phyloP scores from a whole-genome alignment of 176 grass and related monocot genomes.

The Panicum miliaceum region DNA sequence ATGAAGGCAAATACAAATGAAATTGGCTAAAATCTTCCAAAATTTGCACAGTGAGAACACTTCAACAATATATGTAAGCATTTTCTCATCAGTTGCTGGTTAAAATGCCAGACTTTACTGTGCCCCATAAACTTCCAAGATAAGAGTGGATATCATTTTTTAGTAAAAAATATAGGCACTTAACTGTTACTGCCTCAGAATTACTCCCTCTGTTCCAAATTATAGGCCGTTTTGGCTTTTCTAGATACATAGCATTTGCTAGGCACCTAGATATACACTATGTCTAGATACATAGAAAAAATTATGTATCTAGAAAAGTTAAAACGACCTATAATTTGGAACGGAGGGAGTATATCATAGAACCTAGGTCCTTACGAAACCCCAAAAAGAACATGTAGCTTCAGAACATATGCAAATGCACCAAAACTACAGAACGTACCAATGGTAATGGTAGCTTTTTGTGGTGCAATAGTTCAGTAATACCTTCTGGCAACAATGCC shows the following conservation, averaged over 20 bases:
- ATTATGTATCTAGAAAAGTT: too few relatives aligned
- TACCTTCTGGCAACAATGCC: conserved; percentile 94
- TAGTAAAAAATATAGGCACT: neutral
- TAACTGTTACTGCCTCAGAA: neutral
- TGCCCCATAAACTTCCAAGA: conserved; percentile 18
- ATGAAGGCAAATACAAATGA: conserved; percentile 27
- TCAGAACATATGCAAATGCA: conserved; percentile 33
- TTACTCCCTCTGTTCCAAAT: too few relatives aligned
- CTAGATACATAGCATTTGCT: too few relatives aligned
- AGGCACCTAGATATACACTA: too few relatives aligned
- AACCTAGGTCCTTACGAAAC: conserved; percentile 26
- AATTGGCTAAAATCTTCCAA: neutral
- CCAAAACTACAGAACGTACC: conserved; percentile 65
- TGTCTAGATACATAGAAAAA: too few relatives aligned
- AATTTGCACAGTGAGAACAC: neutral
- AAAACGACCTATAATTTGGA: too few relatives aligned
- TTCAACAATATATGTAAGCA: conserved; percentile 8
- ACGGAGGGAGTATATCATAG: conserved; percentile 26
- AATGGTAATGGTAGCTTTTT: conserved; percentile 75
- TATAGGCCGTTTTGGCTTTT: too few relatives aligned
- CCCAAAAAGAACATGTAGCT: conserved; percentile 12
- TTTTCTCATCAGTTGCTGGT: conserved; percentile 24
- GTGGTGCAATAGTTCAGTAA: conserved; percentile 93
- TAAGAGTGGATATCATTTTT: neutral
- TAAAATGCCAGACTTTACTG: conserved; percentile 7